phyloP scores from a whole-genome alignment of 2,329 filamentous ascomycete species.

The Diaporthe sp. region DNA sequence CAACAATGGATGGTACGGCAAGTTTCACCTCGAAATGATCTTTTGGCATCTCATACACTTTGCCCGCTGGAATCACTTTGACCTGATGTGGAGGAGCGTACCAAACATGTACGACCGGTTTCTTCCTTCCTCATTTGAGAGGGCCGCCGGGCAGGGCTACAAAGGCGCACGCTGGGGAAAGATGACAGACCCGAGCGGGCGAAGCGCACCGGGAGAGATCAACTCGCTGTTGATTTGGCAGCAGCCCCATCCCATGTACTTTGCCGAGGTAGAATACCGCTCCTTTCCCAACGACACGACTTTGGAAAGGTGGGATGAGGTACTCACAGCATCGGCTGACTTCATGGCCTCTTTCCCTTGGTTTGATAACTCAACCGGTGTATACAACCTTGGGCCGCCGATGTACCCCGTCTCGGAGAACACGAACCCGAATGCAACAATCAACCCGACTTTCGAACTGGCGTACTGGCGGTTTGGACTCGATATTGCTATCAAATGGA shows the following conservation, averaged over 20 bases:
- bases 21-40: constrained; percentile 69
- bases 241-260: constrained; percentile 72
- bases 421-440: constrained; percentile 68
- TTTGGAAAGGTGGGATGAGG: constrained; percentile 65
- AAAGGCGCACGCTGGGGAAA: constrained; percentile 63
- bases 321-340: constrained; percentile 66
- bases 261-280: constrained; percentile 69
- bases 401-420: constrained; percentile 67
- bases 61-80: constrained; percentile 63
- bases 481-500: constrained; percentile 67
- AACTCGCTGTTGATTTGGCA: constrained; percentile 75
- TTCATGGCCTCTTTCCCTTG: constrained; percentile 73
- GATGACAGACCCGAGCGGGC: constrained; percentile 70
- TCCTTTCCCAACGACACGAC: constrained; percentile 58
- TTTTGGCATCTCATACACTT: constrained; percentile 68
- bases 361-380: constrained; percentile 63
- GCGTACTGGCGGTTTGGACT: constrained; percentile 75
- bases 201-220: constrained; percentile 71
- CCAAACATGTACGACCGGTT: constrained; percentile 63
- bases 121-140: constrained; percentile 53
- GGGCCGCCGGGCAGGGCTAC: constrained; percentile 58
- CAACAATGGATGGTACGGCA: constrained; percentile 70
- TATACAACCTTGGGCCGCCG: constrained; percentile 65
- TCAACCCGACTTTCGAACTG: constrained; percentile 72
- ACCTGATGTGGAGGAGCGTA: constrained; percentile 60